Conservation (phyloP, 768 basidiomycete genomes). For the Boletus rufocinnamomeus region DNA sequence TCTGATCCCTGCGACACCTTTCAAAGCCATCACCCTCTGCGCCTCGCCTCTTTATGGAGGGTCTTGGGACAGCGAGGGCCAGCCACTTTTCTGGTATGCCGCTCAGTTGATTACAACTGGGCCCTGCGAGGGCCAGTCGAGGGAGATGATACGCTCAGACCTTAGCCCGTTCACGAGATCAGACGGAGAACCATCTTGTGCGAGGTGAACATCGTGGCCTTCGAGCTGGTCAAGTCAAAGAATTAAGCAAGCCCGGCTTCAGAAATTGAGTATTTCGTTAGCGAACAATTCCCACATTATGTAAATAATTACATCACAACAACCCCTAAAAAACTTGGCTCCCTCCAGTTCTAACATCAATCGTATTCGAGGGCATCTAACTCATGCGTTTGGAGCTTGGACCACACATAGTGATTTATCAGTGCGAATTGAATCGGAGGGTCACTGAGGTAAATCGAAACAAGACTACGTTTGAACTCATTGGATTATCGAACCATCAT, state of each 20-base stretch:
- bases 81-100: slow-evolving; percentile 64
- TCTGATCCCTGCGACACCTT: slow-evolving; percentile 57
- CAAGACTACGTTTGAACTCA: background rate
- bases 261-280: background rate
- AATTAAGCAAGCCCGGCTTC: background rate
- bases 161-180: slow-evolving; percentile 70
- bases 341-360: background rate
- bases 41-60: slow-evolving; percentile 27
- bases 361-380: background rate
- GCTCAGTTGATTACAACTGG: slow-evolving; percentile 56
- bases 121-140: slow-evolving; percentile 61
- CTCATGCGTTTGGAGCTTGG: background rate
- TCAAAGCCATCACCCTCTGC: slow-evolving; percentile 37
- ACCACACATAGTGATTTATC: background rate
- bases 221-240: slow-evolving; percentile 38
- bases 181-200: slow-evolving; percentile 41
- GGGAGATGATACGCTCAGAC: slow-evolving; percentile 71
- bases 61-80: slow-evolving; percentile 39
- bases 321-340: too few relatives aligned
- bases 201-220: slow-evolving; percentile 68
- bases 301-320: too few relatives aligned
- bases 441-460: background rate
- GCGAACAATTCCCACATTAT: background rate
- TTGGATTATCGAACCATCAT: background rate
- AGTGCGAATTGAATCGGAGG: background rate